Base-by-base conservation (phyloP, 371 early-diverging fungal species). In the Mitosporidium daphniae region DNA sequence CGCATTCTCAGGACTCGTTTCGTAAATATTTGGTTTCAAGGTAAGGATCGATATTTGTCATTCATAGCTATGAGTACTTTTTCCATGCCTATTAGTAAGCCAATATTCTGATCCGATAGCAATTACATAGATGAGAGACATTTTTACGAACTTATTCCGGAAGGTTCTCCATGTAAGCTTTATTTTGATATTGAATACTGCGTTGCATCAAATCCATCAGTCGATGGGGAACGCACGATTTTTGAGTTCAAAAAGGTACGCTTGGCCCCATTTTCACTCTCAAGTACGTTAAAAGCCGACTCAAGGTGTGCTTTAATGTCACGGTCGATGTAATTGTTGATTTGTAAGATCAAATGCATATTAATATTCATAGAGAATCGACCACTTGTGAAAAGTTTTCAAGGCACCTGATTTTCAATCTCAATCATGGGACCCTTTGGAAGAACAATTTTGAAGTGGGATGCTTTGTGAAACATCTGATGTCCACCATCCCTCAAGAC, bases 151-250 rank as follows among this genome's bases (percentile, higher is more conserved):
- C 24, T 23, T 4, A 23, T 23, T 23, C 24, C 9, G 5, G 4
- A 7, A 4, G 4, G 7, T 9, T 23, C 24, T 7, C 24, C 24
- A 6, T 23, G 24, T 23, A 4, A 23, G 9, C 9, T 23, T 7
- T 23, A 23, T 23, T 9, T 23, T 23, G 24, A 23, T 23, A 7
- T 23, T 6, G 24, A 23, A 23, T 23, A 6, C 9, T 23, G 14
- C 9, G 14, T 14, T 11, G 14, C 9, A 23, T 23, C 5, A 7
- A 23, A 23, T 14, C 7, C 9, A 14, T 7, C 9, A 4, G 7
- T 23, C 7, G 9, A 23, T 9, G 24, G 24, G 24, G 14, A 9
- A 4, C 14, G 7, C 9, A 11, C 5, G 24, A 23, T 4, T 14
- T 4, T 5, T 9, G 9, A 6, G 9, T 23, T 6, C 9, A 9